These are phyloP conservation scores for Xylaria arbuscula DNA, from an alignment of 2,329 filamentous ascomycete genomes.

Conservation along the genomic window DNA sequence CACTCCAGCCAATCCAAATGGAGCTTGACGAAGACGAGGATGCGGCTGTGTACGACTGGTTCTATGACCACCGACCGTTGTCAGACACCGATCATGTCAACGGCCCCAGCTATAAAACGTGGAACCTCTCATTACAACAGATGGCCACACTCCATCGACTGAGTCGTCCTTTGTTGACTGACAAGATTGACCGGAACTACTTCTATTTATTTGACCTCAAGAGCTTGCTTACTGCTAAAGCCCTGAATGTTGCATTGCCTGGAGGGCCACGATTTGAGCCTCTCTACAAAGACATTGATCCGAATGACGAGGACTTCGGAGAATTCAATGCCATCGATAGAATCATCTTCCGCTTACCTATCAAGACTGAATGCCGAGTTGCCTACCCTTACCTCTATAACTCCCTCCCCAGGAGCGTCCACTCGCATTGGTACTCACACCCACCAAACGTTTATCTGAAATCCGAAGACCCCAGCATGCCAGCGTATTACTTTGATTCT, in stretches of 20 bases:
- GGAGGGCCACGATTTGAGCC: constrained; percentile 97
- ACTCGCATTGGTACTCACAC: constrained; percentile 91
- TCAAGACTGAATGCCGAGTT: constrained; percentile 94
- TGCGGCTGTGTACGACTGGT: constrained; percentile 91
- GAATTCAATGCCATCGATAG: constrained; percentile 99
- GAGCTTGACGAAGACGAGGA: constrained; percentile 96
- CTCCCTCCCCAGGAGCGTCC: constrained; percentile 92
- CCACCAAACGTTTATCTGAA: constrained; percentile 93
- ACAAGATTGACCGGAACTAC: constrained; percentile 95
- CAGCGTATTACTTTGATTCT: constrained; percentile 98
- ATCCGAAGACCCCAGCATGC: constrained; percentile 87
- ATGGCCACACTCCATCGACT: constrained; percentile 96
- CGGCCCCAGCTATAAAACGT: constrained; percentile 94
- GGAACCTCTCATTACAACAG: constrained; percentile 92
- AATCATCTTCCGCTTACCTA: constrained; percentile 96
- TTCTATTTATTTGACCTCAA: constrained; percentile 97
- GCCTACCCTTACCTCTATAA: constrained; percentile 97
- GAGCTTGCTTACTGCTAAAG: constrained; percentile 95
- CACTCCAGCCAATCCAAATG: constrained; percentile 97
- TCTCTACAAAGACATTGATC: constrained; percentile 97
- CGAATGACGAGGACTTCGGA: constrained; percentile 98
- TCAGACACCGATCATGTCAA: constrained; percentile 94
- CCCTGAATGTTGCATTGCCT: constrained; percentile 96
- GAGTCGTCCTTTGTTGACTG: constrained; percentile 89
- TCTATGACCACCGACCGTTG: constrained; percentile 93